Evolutionary conservation across 345 rosid species (phyloP), one percentile per base, ranked within the genome.

Genomic region (Laguncularia racemosa): DNA sequence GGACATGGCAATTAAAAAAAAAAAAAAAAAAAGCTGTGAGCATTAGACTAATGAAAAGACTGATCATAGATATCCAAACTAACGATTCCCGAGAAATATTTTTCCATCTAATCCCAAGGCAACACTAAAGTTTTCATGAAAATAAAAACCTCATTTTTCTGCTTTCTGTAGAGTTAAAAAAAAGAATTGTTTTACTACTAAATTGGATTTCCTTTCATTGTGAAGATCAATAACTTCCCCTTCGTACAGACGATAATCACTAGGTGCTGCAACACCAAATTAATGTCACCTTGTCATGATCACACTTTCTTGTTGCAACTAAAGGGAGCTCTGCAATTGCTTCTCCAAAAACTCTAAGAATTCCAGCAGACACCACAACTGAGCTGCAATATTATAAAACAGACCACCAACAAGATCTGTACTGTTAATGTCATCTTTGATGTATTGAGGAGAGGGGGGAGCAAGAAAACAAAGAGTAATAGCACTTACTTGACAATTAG

Each of bases 261-360:
- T 4, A 33, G 40, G 7, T 33, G 40, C 40, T 48, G 16, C 44
- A 56, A 28, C 5, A 28, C 48, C 20, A 48, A 46, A 10, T 13
- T 28, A 52, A 44, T 45, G 40, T 53, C 47, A 78, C 83, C 80
- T 74, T 64, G 54, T 76, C 75, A 14, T 75, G 75, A 26, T 40
- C 59, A 23, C 56, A 67, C 65, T 67, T 72, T 52, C 62, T 64
- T n/a, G 83, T 78, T 4, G 83, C 80, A 56, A 69, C 83, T 17
- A 78, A 46, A 49, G 83, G 83, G 52, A 78, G 67, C 50, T 78
- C 83, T 6, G 83, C 83, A 50, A 78, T 17, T 53, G 75, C 83
- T 65, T 56, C 70, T 56, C 83, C 83, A 44, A 78, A 75, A 60
- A 78, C 56, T 49, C 83, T 67, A 26, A 78, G 46, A 50, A 72